These are phyloP conservation scores for Penicillium crystallinum DNA, from an alignment of 495 filamentous ascomycete species.

Conservation along the genomic window DNA sequence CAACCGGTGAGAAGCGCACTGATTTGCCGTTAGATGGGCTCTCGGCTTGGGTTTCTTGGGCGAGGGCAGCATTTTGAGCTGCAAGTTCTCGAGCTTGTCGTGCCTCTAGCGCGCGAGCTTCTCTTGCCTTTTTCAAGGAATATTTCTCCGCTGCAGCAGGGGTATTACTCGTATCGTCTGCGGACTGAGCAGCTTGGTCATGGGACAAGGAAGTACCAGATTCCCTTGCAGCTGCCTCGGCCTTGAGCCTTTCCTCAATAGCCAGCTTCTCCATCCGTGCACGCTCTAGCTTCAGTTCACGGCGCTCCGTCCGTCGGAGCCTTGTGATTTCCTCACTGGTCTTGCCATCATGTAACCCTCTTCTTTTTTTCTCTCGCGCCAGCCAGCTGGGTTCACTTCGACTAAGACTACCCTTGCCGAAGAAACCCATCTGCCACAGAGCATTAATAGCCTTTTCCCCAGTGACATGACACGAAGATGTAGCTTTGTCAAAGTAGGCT, in stretches of 20 bases:
- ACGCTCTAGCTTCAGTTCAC: constrained; percentile 79
- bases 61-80: constrained; percentile 10
- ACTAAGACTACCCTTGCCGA: constrained; percentile 87
- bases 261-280: constrained; percentile 78
- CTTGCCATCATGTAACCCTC: constrained; percentile 54
- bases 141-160: constrained; percentile 29
- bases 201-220: constrained; percentile 4
- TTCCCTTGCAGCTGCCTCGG: constrained; percentile 50
- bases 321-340: constrained; percentile 79
- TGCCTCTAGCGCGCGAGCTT: constrained; percentile 29
- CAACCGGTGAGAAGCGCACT: constrained; percentile 58
- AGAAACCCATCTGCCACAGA: constrained; percentile 94
- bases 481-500: constrained; percentile 71
- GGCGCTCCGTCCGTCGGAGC: constrained; percentile 70
- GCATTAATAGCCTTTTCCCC: constrained; percentile 67
- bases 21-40: constrained; percentile 45
- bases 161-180: constrained; percentile 17
- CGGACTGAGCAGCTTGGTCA: constrained; percentile 8
- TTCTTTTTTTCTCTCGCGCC: constrained; percentile 67
- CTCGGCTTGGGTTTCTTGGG: constrained; percentile 5
- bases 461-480: constrained; percentile 78
- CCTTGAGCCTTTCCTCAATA: constrained; percentile 63
- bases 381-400: constrained; percentile 93
- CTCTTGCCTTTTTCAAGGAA: constrained; percentile 39
- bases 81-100: constrained; percentile 23